A percentile compares a stretch with the other conserved stretches of the same genome.
Conservation (phyloP, 2,329 filamentous ascomycete genomes). For the Dactylellina drechsleri region DNA sequence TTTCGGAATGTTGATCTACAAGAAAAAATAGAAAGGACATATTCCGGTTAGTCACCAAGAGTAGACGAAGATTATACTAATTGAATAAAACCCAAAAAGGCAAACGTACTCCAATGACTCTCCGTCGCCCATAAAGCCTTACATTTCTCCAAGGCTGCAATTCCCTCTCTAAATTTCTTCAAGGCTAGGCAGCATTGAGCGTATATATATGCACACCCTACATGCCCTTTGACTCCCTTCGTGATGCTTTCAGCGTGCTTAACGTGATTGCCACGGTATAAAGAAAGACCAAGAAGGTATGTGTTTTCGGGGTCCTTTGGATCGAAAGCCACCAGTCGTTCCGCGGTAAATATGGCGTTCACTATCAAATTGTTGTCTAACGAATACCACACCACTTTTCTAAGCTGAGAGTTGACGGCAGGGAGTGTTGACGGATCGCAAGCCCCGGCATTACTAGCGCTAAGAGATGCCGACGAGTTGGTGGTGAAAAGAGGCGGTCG, state of each 20-base stretch:
- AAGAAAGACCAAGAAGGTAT: constrained; percentile 84
- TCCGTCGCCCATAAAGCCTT: constrained; percentile 78
- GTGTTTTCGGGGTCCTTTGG: constrained; percentile 80
- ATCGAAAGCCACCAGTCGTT: constrained; percentile 85
- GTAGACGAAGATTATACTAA: too few species aligned
- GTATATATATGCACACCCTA: constrained; percentile 91
- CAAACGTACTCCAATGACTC: constrained; percentile 76
- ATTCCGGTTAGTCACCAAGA: constrained; percentile 3
- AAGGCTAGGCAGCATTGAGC: constrained; percentile 86
- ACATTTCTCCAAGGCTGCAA: constrained; percentile 83
- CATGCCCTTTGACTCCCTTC: constrained; percentile 78
- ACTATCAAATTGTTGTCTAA: constrained; percentile 90
- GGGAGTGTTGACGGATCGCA: constrained; percentile 46
- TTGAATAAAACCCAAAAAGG: neutral
- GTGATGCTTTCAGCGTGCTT: constrained; percentile 87
- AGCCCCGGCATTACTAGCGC: constrained; percentile 11
- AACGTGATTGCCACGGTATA: constrained; percentile 82
- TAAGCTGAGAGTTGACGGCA: constrained; percentile 65
- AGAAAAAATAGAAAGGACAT: constrained; percentile 17
- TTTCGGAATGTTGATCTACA: constrained; percentile 78
- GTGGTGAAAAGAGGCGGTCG: constrained; percentile 39
- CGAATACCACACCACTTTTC: constrained; percentile 75
- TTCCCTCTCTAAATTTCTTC: constrained; percentile 79
- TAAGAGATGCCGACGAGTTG: constrained; percentile 20
- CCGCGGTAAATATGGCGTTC: constrained; percentile 93